These are phyloP conservation scores for Sordaria brevicollis DNA, from an alignment of 495 filamentous ascomycete genomes.

Conservation along the genomic window DNA sequence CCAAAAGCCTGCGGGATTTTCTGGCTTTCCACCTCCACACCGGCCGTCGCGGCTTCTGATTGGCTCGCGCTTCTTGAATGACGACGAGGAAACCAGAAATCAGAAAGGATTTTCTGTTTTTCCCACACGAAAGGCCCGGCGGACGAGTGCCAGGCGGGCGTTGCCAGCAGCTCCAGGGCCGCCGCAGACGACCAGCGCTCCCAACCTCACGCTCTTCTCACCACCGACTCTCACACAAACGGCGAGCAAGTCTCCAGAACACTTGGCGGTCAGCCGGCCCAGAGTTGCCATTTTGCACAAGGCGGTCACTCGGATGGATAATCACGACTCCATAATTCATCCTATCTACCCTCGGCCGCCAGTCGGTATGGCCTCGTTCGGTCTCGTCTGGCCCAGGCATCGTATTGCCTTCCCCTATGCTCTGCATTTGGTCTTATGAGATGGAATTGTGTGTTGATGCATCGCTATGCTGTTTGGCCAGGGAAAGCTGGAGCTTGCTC, in stretches of 20 bases:
- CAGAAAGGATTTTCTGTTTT: background rate
- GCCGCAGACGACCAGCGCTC: background rate
- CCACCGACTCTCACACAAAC: background rate
- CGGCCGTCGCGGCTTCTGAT: background rate
- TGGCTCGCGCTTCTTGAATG: background rate
- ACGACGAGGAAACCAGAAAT: background rate
- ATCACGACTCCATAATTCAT: background rate
- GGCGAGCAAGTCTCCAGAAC: background rate
- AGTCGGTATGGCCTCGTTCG: background rate
- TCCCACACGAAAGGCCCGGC: background rate
- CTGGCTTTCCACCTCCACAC: conserved; percentile 10
- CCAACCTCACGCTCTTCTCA: background rate
- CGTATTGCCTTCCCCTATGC: background rate
- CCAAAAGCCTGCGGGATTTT: conserved; percentile 27
- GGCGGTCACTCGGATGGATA: background rate
- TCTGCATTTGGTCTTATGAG: background rate
- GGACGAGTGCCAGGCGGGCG: background rate
- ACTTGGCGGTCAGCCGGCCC: background rate
- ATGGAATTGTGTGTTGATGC: background rate
- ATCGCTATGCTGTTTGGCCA: background rate
- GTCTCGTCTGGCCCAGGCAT: background rate
- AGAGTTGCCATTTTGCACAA: background rate
- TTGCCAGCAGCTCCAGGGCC: background rate
- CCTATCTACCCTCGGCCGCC: background rate
- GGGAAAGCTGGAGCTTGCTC: background rate